These are phyloP conservation scores for Cucurbita ficifolia DNA, from an alignment of 306 rosid genomes.

Conservation along the genomic window DNA sequence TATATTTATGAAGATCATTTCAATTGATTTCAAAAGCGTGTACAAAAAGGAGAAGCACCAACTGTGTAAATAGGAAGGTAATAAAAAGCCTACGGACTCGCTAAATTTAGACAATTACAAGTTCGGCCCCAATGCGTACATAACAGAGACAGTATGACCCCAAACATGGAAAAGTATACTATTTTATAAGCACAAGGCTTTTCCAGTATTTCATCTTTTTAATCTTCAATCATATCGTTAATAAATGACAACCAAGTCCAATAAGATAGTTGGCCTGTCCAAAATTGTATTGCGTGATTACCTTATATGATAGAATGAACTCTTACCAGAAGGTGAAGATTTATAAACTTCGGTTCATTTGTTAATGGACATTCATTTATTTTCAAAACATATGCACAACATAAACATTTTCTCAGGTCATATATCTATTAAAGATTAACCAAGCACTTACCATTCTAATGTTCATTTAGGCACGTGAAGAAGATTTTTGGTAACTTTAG, in stretches of 20 bases:
- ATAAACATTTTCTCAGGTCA: not conserved
- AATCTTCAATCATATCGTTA: not conserved
- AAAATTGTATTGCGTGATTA: not conserved
- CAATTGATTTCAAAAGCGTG: not conserved
- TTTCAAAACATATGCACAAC: not conserved
- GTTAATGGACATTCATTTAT: not conserved
- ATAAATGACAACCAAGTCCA: not conserved
- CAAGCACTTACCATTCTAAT: not conserved
- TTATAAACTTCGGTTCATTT: not conserved
- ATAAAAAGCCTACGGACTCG: not conserved
- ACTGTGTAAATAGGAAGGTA: not conserved
- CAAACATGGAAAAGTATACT: not conserved
- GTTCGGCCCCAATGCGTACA: not conserved
- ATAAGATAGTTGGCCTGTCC: not conserved
- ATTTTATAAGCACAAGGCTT: not conserved
- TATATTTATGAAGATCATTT: not conserved
- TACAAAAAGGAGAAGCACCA: not conserved
- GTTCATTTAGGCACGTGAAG: not conserved
- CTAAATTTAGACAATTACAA: not conserved
- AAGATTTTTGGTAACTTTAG: not conserved
- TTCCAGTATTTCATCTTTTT: not conserved
- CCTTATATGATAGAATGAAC: not conserved
- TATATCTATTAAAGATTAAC: too few relatives aligned
- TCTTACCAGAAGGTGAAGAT: not conserved
- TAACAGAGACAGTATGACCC: not conserved